These are phyloP conservation scores for Ocimum tenuiflorum DNA, from an alignment of 257 asterid genomes.

Conservation along the genomic window DNA sequence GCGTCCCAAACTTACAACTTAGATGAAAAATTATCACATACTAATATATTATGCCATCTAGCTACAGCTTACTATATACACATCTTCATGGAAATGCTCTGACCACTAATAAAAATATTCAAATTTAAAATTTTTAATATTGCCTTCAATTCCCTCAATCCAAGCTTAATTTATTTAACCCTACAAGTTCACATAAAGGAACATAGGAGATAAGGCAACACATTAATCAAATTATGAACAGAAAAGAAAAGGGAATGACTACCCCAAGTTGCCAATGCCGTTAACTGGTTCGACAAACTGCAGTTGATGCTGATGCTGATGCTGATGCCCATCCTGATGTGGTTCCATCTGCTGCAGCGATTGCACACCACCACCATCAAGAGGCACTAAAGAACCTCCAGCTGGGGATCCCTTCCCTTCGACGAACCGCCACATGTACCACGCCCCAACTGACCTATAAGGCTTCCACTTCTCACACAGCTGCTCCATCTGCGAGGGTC, in stretches of 20 bases:
- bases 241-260: slow-evolving; percentile 15
- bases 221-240: neutral
- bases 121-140: neutral
- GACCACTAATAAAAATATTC: too few relatives aligned
- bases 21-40: neutral
- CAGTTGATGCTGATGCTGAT: slow-evolving; percentile 83
- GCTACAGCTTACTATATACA: neutral
- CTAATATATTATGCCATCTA: neutral
- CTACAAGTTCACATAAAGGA: neutral
- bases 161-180: too few relatives aligned
- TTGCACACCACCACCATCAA: slow-evolving; percentile 45
- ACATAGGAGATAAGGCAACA: neutral
- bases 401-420: slow-evolving; percentile 65
- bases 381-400: slow-evolving; percentile 31
- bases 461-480: slow-evolving; percentile 96
- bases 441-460: slow-evolving; percentile 84
- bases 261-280: slow-evolving; percentile 75
- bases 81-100: neutral
- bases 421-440: slow-evolving; percentile 92
- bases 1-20: neutral
- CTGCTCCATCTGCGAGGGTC: slow-evolving; percentile 84
- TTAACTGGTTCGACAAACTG: slow-evolving; percentile 79
- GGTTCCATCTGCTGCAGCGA: slow-evolving; percentile 66
- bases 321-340: slow-evolving; percentile 42
- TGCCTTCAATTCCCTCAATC: neutral